Evolutionary conservation across 2,329 filamentous ascomycete genomes (phyloP).

Genomic region (Aspergillus arachidicola): DNA sequence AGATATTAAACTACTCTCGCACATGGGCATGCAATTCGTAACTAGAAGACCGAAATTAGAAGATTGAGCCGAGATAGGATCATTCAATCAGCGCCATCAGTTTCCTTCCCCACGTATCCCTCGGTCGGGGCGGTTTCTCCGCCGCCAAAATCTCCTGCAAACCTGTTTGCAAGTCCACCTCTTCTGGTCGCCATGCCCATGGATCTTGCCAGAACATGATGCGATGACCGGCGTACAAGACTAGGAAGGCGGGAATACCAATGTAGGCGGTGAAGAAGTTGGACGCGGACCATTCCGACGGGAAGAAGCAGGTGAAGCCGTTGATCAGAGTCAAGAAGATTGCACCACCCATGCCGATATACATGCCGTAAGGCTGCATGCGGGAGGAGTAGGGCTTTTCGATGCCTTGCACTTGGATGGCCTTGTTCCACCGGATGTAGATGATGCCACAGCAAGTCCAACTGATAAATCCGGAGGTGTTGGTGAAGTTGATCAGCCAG

Average conservation of each 20-base stretch:
- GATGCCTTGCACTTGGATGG: slow-evolving; percentile 48
- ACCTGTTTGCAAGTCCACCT: slow-evolving; percentile 58
- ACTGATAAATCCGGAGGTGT: slow-evolving; percentile 69
- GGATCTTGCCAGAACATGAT: slow-evolving; percentile 51
- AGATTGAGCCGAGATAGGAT: background rate
- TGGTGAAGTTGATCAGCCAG: slow-evolving; percentile 73
- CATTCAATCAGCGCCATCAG: slow-evolving; percentile 34
- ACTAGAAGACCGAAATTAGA: background rate
- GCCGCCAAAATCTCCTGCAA: slow-evolving; percentile 57
- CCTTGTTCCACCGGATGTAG: slow-evolving; percentile 62
- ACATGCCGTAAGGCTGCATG: slow-evolving; percentile 68
- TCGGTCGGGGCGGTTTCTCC: slow-evolving; percentile 33
- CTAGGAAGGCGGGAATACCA: slow-evolving; percentile 65
- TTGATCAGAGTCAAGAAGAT: slow-evolving; percentile 71
- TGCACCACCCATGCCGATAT: slow-evolving; percentile 54
- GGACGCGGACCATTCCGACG: slow-evolving; percentile 62
- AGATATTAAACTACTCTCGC: background rate
- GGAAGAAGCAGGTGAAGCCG: slow-evolving; percentile 75
- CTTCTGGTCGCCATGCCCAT: slow-evolving; percentile 53
- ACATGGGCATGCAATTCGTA: background rate
- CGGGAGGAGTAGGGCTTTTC: slow-evolving; percentile 57
- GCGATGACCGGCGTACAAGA: slow-evolving; percentile 57
- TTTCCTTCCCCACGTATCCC: slow-evolving; percentile 38
- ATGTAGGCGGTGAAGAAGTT: slow-evolving; percentile 69
- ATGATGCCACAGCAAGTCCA: slow-evolving; percentile 69